phyloP scores from a whole-genome alignment of 2,329 filamentous ascomycete species.

The Aaosphaeria arxii region DNA sequence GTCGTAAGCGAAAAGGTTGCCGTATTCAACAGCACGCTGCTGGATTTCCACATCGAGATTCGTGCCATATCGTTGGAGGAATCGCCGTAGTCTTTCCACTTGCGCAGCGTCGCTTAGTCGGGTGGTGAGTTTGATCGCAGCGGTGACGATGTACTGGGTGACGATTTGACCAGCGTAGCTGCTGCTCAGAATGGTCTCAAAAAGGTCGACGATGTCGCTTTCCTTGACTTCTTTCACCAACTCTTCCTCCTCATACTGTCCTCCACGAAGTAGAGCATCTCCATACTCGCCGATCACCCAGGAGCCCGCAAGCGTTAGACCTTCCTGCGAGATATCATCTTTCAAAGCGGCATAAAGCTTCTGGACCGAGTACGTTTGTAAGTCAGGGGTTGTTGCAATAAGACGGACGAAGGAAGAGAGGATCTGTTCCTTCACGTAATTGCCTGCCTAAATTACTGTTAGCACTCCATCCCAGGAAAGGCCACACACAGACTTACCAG shows the following conservation, averaged over 20 bases:
- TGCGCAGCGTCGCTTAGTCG: constrained; percentile 81
- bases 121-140: constrained; percentile 91
- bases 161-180: constrained; percentile 89
- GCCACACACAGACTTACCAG: constrained; percentile 43
- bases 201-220: constrained; percentile 88
- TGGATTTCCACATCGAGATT: constrained; percentile 95
- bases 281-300: constrained; percentile 99
- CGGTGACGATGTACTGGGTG: constrained; percentile 93
- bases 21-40: constrained; percentile 92
- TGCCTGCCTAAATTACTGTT: constrained; percentile 60
- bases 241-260: constrained; percentile 92
- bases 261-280: constrained; percentile 82
- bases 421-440: constrained; percentile 97
- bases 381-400: constrained; percentile 88
- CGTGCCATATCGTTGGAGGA: constrained; percentile 75
- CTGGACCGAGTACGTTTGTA: constrained; percentile 95
- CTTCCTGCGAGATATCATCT: constrained; percentile 97
- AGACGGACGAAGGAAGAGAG: constrained; percentile 93
- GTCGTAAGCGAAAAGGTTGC: constrained; percentile 89
- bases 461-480: constrained; percentile 5
- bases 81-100: constrained; percentile 75
- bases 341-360: constrained; percentile 89
- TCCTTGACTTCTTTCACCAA: constrained; percentile 80
- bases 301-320: constrained; percentile 83
- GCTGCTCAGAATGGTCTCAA: constrained; percentile 87